These are phyloP conservation scores for Cymbomonas tetramitiformis DNA, from an alignment of 139 green algal genomes.

Conservation along the genomic window DNA sequence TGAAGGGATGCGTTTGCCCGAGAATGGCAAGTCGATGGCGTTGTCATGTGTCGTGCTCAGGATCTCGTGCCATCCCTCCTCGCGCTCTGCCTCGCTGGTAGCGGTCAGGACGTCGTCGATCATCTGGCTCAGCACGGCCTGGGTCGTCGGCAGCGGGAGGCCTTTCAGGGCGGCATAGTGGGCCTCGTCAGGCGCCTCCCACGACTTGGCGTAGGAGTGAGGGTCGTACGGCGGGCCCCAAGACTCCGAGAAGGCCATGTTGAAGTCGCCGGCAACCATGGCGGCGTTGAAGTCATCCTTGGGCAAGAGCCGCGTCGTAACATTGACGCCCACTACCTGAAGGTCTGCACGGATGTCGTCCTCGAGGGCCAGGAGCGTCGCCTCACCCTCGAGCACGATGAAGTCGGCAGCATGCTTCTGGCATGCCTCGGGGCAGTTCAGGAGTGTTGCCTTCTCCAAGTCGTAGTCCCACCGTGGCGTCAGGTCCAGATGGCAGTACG, in stretches of 20 bases:
- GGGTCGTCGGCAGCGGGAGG: neutral
- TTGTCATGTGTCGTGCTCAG: slow-evolving; percentile 4
- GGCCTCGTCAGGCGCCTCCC: slow-evolving; percentile 2
- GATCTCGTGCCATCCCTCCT: slow-evolving; percentile 12
- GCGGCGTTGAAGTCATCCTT: slow-evolving; percentile 6
- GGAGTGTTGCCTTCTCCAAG: slow-evolving; percentile 10
- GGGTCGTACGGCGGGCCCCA: slow-evolving; percentile 17
- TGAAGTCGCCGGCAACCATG: slow-evolving; percentile 16
- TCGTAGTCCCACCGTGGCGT: slow-evolving; percentile 11
- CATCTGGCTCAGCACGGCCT: slow-evolving; percentile 3
- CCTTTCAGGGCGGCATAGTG: slow-evolving; percentile 5
- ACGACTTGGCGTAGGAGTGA: slow-evolving; percentile 11
- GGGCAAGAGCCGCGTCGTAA: slow-evolving; percentile 1
- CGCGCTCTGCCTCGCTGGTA: neutral
- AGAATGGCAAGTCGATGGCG: slow-evolving; percentile 12
- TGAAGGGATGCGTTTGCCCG: slow-evolving; percentile 2
- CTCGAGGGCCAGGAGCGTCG: neutral
- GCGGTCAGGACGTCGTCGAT: slow-evolving; percentile 10
- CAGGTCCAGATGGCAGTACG: slow-evolving; percentile 7
- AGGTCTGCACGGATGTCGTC: slow-evolving; percentile 12
- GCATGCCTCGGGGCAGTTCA: neutral
- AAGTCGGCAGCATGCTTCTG: neutral
- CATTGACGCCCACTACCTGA: slow-evolving; percentile 5
- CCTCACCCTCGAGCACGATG: neutral
- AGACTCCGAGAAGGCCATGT: slow-evolving; percentile 8